Evolutionary conservation across 176 grass and related monocot genomes (phyloP).

Genomic region (sorghum (Sorghum bicolor)): Sorghum_bicolor_NCBIv3 NC_012870.2:36156001-36156500

Average conservation of each 20-base stretch:
- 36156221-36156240: not conserved
- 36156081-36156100: conserved; percentile 72
- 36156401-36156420: not conserved
- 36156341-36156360: not conserved
- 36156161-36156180: not conserved
- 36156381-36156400: conserved; percentile 4
- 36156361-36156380: not conserved
- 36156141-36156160: not conserved
- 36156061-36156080: conserved; percentile 92
- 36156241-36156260: not conserved
- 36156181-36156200: not conserved
- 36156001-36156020: conserved; percentile 61
- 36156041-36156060: conserved; percentile 79
- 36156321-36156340: not conserved
- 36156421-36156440: too few relatives aligned
- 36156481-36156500: too few relatives aligned
- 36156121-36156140: conserved; percentile 77
- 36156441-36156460: too few relatives aligned
- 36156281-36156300: not conserved
- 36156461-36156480: too few relatives aligned
- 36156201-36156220: not conserved
- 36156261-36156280: not conserved
- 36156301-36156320: not conserved
- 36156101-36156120: conserved; percentile 74
- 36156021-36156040: conserved; percentile 82